Evolutionary conservation across 2,329 filamentous ascomycete species (phyloP).

Genomic region (Xylaria hypoxylon): DNA sequence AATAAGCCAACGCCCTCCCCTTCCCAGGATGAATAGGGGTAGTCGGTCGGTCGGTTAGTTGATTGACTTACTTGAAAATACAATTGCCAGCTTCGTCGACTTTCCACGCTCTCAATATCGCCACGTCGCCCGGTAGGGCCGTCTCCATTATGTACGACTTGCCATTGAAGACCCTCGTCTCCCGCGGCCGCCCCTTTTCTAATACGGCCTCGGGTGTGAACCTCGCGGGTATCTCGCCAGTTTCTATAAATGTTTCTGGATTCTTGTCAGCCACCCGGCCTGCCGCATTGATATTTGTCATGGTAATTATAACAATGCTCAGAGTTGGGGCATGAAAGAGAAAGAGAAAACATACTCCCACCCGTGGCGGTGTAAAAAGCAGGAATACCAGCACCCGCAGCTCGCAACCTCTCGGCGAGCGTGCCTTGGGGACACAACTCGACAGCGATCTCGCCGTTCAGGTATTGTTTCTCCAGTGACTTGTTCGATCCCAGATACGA

Average conservation of each 20-base stretch:
- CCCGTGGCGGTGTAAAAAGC: slow-evolving; percentile 85
- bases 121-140: slow-evolving; percentile 79
- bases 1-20: not conserved
- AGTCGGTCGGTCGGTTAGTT: not conserved
- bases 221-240: slow-evolving; percentile 74
- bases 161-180: slow-evolving; percentile 79
- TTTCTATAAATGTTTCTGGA: slow-evolving; percentile 72
- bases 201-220: slow-evolving; percentile 70
- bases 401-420: slow-evolving; percentile 76
- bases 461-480: slow-evolving; percentile 77
- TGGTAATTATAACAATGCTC: not conserved
- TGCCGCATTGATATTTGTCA: not conserved
- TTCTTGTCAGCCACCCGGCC: slow-evolving; percentile 5
- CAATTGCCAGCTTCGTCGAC: slow-evolving; percentile 83
- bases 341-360: slow-evolving; percentile 61
- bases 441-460: slow-evolving; percentile 78
- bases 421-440: slow-evolving; percentile 83
- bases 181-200: slow-evolving; percentile 73
- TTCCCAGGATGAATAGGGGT: not conserved
- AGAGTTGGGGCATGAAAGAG: too few relatives aligned
- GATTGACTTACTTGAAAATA: slow-evolving; percentile 71
- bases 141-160: slow-evolving; percentile 82
- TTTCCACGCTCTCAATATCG: slow-evolving; percentile 81
- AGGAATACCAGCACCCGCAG: slow-evolving; percentile 80
- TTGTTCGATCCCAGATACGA: slow-evolving; percentile 85